Evolutionary conservation across 179 eudicot species (phyloP).

Genomic region (Camellia oleifera): DNA sequence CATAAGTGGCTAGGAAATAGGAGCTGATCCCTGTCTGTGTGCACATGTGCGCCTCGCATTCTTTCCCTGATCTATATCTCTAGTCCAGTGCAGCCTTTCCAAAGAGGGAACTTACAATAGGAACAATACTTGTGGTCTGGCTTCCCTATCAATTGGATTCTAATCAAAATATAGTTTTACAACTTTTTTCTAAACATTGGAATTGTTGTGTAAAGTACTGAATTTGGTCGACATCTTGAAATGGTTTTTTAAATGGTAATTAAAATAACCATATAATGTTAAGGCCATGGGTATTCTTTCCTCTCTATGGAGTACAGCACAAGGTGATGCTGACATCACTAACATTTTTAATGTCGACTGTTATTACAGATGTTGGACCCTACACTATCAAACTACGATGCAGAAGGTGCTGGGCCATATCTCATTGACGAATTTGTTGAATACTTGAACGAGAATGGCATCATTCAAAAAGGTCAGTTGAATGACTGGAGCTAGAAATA

Average conservation of each 20-base stretch:
- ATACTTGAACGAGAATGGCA: constrained; percentile 70
- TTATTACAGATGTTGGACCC: constrained; percentile 76
- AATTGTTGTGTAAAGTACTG: not conserved
- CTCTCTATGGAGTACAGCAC: not conserved
- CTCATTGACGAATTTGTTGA: constrained; percentile 91
- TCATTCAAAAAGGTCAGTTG: constrained; percentile 46
- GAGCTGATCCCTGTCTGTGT: not conserved
- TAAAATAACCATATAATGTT: not conserved
- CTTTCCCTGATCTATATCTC: not conserved
- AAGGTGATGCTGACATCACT: not conserved
- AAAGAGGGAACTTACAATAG: not conserved
- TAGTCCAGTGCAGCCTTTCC: not conserved
- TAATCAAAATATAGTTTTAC: not conserved
- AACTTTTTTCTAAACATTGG: not conserved
- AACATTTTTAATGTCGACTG: constrained; percentile 7
- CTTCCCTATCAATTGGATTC: not conserved
- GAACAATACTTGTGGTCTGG: not conserved
- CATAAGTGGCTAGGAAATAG: no score
- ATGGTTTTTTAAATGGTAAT: not conserved
- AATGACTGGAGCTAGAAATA: constrained; percentile 37
- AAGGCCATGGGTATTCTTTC: not conserved
- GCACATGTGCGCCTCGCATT: not conserved
- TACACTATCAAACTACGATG: constrained; percentile 67
- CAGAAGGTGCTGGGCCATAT: constrained; percentile 98
- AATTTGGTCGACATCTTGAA: not conserved